Evolutionary conservation across 305 asterid species (phyloP), one percentile per base, ranked within the genome.

Genomic region (Stenogyne calaminthoides): DNA sequence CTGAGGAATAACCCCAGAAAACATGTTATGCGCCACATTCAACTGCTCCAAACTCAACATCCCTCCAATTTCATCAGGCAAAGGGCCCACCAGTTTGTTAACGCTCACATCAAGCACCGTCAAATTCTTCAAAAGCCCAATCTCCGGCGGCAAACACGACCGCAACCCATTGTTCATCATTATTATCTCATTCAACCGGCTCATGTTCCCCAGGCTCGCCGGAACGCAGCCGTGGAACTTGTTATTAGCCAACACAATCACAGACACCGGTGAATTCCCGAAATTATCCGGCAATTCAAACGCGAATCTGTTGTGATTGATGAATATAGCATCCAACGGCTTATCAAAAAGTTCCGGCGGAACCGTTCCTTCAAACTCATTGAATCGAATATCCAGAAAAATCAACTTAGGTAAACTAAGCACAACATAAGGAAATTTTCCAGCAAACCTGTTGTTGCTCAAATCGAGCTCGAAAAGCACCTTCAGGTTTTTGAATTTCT

Each of bases 231-330:
- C 98, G 63, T 90, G 96, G 67, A 92, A 90, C 52, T 69, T 79
- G 67, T 92, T 92, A 77, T 84, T 87, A 1, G 96, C 96, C 12
- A 92, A 37, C 0, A 90, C 98, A 51, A 92, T 87, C 14, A 92
- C 98, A 0, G 96, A 92, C 6, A 88, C 98, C 12, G 96, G 98
- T 3, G 96, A 92, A 76, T 92, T 90, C 0, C 98, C 98, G 27
- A 92, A 86, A 66, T 92, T 92, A 15, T 88, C 96, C 0, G 98
- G 98, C 77, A 90, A 75, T 71, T 86, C 96, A 14, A 89, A 92
- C 12, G 83, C 44, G 64, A 92, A 92, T 47, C 98, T 77, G 64
- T 92, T 92, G 79, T 92, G 84, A 65, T 92, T 92, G 25, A 92
- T 87, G 76, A 92, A 92, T 2, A 92, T 90, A 4, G 98, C 98